These are phyloP conservation scores for Rhododendron griersonianum DNA, from an alignment of 148 eudicot genomes.

Conservation along the genomic window DNA sequence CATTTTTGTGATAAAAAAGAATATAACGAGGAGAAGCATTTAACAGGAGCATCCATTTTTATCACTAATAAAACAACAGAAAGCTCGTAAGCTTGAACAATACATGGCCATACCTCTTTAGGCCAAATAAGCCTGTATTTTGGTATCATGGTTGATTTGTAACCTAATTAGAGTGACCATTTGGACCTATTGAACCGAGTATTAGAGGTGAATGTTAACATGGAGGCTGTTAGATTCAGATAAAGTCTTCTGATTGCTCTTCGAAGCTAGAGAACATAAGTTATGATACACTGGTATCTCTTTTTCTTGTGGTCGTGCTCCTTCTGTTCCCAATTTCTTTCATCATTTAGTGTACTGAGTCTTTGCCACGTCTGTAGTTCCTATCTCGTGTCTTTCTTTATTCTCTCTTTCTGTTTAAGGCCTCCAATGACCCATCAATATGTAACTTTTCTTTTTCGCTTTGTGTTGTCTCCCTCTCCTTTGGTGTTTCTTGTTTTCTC, in stretches of 20 bases:
- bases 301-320: not conserved
- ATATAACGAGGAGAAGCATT: not conserved
- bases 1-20: not conserved
- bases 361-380: not conserved
- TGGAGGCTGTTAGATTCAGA: not conserved
- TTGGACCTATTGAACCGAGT: not conserved
- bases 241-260: not conserved
- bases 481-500: not conserved
- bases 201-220: not conserved
- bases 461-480: not conserved
- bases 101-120: not conserved
- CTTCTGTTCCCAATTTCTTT: not conserved
- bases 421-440: not conserved
- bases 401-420: not conserved
- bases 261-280: not conserved
- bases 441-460: not conserved
- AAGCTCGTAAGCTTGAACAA: not conserved
- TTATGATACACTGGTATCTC: not conserved
- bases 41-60: not conserved
- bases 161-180: not conserved
- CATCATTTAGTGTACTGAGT: not conserved
- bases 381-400: not conserved
- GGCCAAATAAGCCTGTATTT: not conserved
- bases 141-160: not conserved
- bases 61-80: not conserved